Conservation (phyloP, 495 filamentous ascomycete genomes). For the Daldinia loculata region DNA sequence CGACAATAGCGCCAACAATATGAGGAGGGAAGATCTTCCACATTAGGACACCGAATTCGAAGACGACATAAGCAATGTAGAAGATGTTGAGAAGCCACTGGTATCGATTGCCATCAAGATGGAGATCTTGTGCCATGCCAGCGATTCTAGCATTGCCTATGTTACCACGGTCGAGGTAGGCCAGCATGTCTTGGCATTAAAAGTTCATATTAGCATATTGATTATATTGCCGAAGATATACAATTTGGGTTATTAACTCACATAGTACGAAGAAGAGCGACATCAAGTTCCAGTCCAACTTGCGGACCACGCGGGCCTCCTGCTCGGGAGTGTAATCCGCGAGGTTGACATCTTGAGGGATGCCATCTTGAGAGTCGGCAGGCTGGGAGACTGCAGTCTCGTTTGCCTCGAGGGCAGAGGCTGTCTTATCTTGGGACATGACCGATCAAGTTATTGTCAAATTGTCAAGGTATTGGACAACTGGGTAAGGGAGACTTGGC, state of each 20-base stretch:
- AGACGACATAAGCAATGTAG: conserved; percentile 68
- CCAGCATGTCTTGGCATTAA: conserved; percentile 43
- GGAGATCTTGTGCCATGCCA: conserved; percentile 47
- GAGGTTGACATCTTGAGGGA: conserved; percentile 1
- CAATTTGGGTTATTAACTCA: conserved; percentile 18
- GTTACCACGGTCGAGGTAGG: conserved; percentile 52
- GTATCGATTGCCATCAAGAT: conserved; percentile 42
- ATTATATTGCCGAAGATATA: not conserved
- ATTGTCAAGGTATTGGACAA: not conserved
- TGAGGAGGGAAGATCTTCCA: conserved; percentile 68
- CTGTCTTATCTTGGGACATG: conserved; percentile 35
- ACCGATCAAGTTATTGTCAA: not conserved
- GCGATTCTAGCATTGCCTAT: conserved; percentile 57
- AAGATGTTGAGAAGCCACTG: conserved; percentile 76
- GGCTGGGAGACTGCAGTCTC: conserved; percentile 13
- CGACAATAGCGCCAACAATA: conserved; percentile 48
- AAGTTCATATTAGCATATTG: conserved; percentile 25
- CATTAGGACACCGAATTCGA: conserved; percentile 71
- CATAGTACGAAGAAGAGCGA: conserved; percentile 49
- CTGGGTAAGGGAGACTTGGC: conserved; percentile 7
- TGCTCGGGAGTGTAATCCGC: conserved; percentile 9
- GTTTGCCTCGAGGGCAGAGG: conserved; percentile 27
- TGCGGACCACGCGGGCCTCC: conserved; percentile 42
- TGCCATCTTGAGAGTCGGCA: conserved; percentile 11
- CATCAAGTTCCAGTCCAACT: conserved; percentile 49